Evolutionary conservation across 177 flowering plant genomes (phyloP), one percentile per base, ranked within the genome.

Genomic region (Vitis hybrid): DNA sequence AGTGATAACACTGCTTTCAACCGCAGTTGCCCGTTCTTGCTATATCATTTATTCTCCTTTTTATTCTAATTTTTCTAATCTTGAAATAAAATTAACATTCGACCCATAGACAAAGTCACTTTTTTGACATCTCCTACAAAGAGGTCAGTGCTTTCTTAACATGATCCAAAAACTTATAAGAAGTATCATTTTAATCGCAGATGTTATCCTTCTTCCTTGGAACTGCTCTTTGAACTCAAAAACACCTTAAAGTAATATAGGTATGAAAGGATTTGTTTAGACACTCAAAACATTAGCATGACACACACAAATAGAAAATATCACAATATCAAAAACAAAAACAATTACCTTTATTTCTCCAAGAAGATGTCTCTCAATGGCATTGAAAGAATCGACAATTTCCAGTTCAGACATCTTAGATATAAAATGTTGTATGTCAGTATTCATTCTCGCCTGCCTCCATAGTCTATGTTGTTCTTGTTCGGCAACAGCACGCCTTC

Each of bases 401-500:
- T 96, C 98, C 80, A 96, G 60, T 71, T 96, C 99, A 56, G 93
- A 77, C 97, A 92, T 83, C 81, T 83, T 86, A 63, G 84, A 79
- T 70, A 90, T 78, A 61, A 87, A 79, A 35, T 69, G 81, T 6
- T 81, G 88, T 74, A 96, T 86, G 71, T 96, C 88, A 69, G 96
- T 70, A 64, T 77, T 91, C 80, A 90, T 79, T 79, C 99, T 90
- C 58, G 97, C 98, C 83, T 84, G 88, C 80, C 88, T 87, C 99
- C 98, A 96, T 61, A 94, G 72, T 75, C 85, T 86, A 71, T 85
- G 85, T 52, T 96, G 98, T 79, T 96, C 97, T 75, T 86, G 91
- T 75, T 91, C 96, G 66, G 98, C 94, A 79, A 87, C 89, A 57
- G 91, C 84, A 70, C 96, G 89, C 76, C 90, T 91, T 81, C 95